Evolutionary conservation across 352 stramenopile genomes (phyloP).

Genomic region (Phytopythium sindhum): DNA sequence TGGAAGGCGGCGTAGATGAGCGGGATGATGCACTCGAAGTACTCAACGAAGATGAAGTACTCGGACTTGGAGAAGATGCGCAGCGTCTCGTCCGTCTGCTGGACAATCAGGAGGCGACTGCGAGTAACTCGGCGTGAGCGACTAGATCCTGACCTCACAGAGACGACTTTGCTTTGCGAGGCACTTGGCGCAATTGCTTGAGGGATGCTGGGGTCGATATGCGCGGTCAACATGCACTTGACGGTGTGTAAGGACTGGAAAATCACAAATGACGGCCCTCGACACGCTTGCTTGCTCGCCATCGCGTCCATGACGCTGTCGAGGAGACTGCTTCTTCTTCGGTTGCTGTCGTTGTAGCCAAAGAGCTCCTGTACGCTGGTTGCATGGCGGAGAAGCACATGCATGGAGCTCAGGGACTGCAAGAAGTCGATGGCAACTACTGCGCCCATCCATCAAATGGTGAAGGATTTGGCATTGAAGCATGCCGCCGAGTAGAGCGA

Average conservation of each 20-base stretch:
- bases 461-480: conserved; percentile 8
- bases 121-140: neutral
- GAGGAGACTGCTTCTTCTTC: neutral
- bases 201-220: neutral
- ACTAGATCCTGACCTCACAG: neutral
- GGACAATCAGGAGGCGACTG: neutral
- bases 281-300: neutral
- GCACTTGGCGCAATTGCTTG: neutral
- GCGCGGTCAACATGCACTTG: neutral
- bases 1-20: conserved; percentile 22
- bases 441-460: neutral
- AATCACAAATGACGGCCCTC: neutral
- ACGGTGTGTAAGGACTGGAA: neutral
- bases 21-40: conserved; percentile 26
- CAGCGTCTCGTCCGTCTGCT: conserved; percentile 4
- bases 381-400: neutral
- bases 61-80: conserved; percentile 17
- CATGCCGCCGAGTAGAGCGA: conserved; percentile 12
- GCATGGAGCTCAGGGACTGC: conserved; percentile 4
- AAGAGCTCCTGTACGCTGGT: conserved; percentile 6
- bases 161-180: neutral
- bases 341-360: neutral
- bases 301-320: conserved; percentile 2
- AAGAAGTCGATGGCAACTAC: neutral
- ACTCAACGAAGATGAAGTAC: conserved; percentile 23